Evolutionary conservation across 2,329 filamentous ascomycete genomes (phyloP).

Genomic region (Aspergillus ibericus): DNA sequence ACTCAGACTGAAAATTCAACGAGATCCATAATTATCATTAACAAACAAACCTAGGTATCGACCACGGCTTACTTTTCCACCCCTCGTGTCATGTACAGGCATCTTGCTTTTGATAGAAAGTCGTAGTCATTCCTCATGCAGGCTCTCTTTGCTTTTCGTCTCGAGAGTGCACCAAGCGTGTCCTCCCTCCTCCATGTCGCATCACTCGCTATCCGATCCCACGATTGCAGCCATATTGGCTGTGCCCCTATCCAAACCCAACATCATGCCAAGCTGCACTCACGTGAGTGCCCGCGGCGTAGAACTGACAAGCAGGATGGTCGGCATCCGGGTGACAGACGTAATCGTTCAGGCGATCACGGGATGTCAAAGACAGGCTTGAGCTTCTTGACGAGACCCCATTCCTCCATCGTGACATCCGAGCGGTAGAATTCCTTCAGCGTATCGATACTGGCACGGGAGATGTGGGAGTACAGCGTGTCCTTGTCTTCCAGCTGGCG

Average conservation of each 20-base stretch:
- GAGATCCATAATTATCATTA: slow-evolving; percentile 15
- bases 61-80: slow-evolving; percentile 19
- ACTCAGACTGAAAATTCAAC: slow-evolving; percentile 9
- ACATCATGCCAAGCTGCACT: not conserved
- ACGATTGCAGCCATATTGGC: not conserved
- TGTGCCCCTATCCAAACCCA: not conserved
- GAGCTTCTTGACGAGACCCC: slow-evolving; percentile 90
- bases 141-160: not conserved
- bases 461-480: slow-evolving; percentile 82
- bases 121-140: slow-evolving; percentile 29
- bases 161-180: not conserved
- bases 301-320: too few relatives aligned
- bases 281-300: not conserved
- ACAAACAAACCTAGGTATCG: slow-evolving; percentile 24
- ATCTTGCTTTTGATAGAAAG: slow-evolving; percentile 20
- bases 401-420: slow-evolving; percentile 89
- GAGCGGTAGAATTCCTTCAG: slow-evolving; percentile 93
- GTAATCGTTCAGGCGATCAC: slow-evolving; percentile 42
- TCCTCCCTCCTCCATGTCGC: not conserved
- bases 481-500: slow-evolving; percentile 93
- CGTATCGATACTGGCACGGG: slow-evolving; percentile 83
- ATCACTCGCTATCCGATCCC: not conserved
- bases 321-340: not conserved
- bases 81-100: slow-evolving; percentile 31
- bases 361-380: slow-evolving; percentile 91